Conservation (phyloP, 306 rosid species). For the Comarum palustre region DNA sequence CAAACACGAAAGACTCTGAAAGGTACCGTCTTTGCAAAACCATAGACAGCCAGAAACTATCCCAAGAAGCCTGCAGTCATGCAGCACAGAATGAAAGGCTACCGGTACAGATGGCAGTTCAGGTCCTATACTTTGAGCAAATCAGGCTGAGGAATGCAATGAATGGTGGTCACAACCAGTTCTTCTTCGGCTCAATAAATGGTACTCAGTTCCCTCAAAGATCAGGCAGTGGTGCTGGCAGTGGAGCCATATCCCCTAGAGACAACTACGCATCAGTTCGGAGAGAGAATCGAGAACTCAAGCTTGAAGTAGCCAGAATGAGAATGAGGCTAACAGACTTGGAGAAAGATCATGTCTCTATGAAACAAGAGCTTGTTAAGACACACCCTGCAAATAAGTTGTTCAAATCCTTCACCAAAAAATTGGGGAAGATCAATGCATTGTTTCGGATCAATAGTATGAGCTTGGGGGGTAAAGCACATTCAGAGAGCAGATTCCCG, state of each 20-base stretch:
- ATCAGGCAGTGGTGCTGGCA: slow-evolving; percentile 96
- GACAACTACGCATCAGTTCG: slow-evolving; percentile 97
- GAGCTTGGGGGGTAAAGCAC: slow-evolving; percentile 45
- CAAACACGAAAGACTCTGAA: slow-evolving; percentile 88
- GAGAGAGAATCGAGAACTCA: slow-evolving; percentile 91
- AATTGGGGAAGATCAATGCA: slow-evolving; percentile 67
- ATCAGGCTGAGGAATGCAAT: slow-evolving; percentile 84
- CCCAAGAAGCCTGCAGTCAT: slow-evolving; percentile 97
- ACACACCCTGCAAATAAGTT: slow-evolving; percentile 73
- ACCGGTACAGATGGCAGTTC: slow-evolving; percentile 94
- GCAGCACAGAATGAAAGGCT: slow-evolving; percentile 96
- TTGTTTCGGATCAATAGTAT: slow-evolving; percentile 62
- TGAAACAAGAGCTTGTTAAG: slow-evolving; percentile 91
- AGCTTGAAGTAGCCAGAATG: slow-evolving; percentile 97
- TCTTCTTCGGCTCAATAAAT: slow-evolving; percentile 70
- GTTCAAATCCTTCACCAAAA: slow-evolving; percentile 69
- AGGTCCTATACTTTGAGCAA: slow-evolving; percentile 95
- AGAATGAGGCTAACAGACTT: slow-evolving; percentile 95
- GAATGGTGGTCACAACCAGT: slow-evolving; percentile 82
- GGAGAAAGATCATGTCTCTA: slow-evolving; percentile 88
- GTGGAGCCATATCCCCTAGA: slow-evolving; percentile 95
- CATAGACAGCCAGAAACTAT: slow-evolving; percentile 80
- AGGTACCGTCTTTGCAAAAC: slow-evolving; percentile 83
- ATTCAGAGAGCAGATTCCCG: slow-evolving; percentile 65
- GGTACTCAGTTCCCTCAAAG: slow-evolving; percentile 76